Evolutionary conservation across 2,329 filamentous ascomycete species (phyloP).

Genomic region (Monilinia aucupariae): DNA sequence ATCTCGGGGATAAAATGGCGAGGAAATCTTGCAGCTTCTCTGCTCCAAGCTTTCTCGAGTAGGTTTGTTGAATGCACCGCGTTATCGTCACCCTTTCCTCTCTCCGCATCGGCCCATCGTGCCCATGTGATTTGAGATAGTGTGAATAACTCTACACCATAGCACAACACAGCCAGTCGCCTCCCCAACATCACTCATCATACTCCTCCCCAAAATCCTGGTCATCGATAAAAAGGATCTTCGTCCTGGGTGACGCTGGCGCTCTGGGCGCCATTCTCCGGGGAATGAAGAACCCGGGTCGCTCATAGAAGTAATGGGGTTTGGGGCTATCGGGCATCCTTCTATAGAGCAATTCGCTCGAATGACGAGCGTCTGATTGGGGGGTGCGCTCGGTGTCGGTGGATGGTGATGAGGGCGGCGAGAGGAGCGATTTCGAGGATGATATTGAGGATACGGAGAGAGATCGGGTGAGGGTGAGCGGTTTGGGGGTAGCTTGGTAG

Average conservation of each 20-base stretch:
- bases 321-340: conserved; percentile 2
- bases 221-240: background rate
- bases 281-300: background rate
- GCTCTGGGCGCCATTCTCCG: background rate
- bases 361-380: background rate
- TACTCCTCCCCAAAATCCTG: background rate
- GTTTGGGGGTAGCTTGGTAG: background rate
- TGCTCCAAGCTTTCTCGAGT: too few relatives aligned
- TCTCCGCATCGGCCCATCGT: background rate
- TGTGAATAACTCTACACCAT: too few relatives aligned
- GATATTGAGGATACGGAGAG: background rate
- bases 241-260: background rate
- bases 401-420: background rate
- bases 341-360: background rate
- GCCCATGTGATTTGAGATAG: background rate
- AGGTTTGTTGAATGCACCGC: too few relatives aligned
- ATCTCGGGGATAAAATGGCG: too few relatives aligned
- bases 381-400: background rate
- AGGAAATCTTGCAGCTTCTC: too few relatives aligned
- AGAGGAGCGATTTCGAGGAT: background rate
- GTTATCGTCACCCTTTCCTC: too few relatives aligned
- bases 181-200: background rate
- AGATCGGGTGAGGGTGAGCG: background rate
- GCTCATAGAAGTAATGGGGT: conserved; percentile 5
- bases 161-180: background rate